These are phyloP conservation scores for Physocladia obscura DNA, from an alignment of 192 early-diverging fungal genomes.

Conservation along the genomic window DNA sequence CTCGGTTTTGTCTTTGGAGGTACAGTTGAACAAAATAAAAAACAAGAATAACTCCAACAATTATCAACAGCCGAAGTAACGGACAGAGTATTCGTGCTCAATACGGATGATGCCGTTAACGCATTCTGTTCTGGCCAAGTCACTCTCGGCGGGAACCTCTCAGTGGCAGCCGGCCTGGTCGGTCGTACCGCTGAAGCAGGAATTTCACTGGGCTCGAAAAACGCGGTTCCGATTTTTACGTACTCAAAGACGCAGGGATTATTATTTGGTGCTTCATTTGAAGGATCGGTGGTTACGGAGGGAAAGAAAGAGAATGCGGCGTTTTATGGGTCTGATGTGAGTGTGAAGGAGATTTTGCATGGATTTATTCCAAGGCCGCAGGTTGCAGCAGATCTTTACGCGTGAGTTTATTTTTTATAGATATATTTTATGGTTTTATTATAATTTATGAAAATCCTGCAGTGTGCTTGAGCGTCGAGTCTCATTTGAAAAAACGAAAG, in stretches of 20 bases:
- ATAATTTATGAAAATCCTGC: background rate
- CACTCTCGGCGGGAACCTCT: constrained; percentile 78
- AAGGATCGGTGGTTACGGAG: constrained; percentile 82
- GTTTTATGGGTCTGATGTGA: constrained; percentile 60
- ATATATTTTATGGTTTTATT: background rate
- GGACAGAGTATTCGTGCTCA: constrained; percentile 90
- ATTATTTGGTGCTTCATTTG: constrained; percentile 87
- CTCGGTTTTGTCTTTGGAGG: too few species aligned
- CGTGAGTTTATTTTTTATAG: background rate
- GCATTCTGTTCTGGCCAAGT: constrained; percentile 86
- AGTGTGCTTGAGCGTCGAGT: background rate
- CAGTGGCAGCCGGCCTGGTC: constrained; percentile 77
- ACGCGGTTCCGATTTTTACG: constrained; percentile 82
- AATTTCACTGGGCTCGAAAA: constrained; percentile 36
- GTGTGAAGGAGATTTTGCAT: constrained; percentile 1
- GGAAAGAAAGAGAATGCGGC: constrained; percentile 82
- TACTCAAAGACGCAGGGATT: constrained; percentile 90
- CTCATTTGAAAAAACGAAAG: background rate
- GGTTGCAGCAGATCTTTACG: constrained; percentile 2
- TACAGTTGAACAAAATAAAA: too few species aligned
- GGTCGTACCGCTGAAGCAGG: constrained; percentile 85
- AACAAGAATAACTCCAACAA: background rate
- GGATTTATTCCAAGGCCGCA: background rate
- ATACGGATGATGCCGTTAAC: constrained; percentile 78
- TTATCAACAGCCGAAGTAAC: constrained; percentile 77